phyloP scores from a whole-genome alignment of 2,329 filamentous ascomycete genomes.

The Fusarium robinianum region DNA sequence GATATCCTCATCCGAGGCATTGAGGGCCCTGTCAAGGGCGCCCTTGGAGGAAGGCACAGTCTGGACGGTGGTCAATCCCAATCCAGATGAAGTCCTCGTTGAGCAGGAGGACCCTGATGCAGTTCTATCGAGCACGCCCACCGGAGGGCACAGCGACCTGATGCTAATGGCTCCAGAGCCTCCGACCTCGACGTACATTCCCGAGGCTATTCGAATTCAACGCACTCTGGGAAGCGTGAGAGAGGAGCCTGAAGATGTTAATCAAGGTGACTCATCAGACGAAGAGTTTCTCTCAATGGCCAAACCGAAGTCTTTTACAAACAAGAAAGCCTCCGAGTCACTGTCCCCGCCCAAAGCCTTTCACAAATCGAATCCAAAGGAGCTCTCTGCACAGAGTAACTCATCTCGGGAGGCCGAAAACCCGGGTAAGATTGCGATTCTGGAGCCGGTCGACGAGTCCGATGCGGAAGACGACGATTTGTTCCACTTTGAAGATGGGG shows the following conservation, averaged over 20 bases:
- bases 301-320: conserved; percentile 40
- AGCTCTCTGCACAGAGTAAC: too few relatives aligned
- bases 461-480: conserved; percentile 45
- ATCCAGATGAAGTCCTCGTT: conserved; percentile 34
- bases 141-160: conserved; percentile 7
- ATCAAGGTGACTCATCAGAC: conserved; percentile 45
- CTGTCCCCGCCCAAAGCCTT: conserved; percentile 20
- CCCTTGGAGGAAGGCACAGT: conserved; percentile 56
- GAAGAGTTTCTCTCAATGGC: conserved; percentile 50
- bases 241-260: conserved; percentile 33
- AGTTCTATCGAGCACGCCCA: conserved; percentile 5
- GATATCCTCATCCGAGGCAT: conserved; percentile 59
- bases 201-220: conserved; percentile 24
- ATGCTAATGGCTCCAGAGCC: conserved; percentile 24
- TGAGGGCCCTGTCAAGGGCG: conserved; percentile 56
- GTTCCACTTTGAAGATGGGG: conserved; percentile 52
- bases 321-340: conserved; percentile 33
- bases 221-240: conserved; percentile 33
- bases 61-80: conserved; percentile 55
- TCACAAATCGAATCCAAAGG: conserved; percentile 6
- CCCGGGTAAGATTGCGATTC: conserved; percentile 9
- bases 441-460: conserved; percentile 4
- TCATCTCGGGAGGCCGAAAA: conserved; percentile 3
- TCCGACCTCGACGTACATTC: conserved; percentile 18
- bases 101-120: conserved; percentile 24